Conservation (phyloP, 192 early-diverging fungal genomes). For the Radiomyces spectabilis region DNA sequence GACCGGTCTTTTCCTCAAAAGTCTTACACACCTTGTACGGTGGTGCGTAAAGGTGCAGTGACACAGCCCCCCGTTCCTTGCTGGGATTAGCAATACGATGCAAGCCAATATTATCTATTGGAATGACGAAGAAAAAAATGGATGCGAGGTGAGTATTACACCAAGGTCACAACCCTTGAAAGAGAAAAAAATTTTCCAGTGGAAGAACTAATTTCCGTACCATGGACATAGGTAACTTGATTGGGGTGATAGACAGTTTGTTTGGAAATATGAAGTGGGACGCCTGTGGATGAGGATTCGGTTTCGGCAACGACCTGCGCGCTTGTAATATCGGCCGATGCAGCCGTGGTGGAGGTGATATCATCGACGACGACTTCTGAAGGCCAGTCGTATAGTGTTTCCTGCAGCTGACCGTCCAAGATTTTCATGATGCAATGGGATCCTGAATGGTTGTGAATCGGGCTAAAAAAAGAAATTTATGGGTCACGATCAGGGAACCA, state of each 20-base stretch:
- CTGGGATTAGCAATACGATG: slow-evolving; percentile 78
- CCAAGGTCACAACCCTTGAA: too few species aligned
- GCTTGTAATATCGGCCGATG: slow-evolving; percentile 12
- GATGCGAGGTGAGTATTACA: too few species aligned
- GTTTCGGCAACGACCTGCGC: slow-evolving; percentile 8
- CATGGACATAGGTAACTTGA: slow-evolving; percentile 82
- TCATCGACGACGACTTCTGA: slow-evolving; percentile 23
- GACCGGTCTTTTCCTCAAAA: slow-evolving; percentile 72
- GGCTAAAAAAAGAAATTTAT: slow-evolving; percentile 47
- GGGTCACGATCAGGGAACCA: too few species aligned
- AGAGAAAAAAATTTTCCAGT: too few species aligned
- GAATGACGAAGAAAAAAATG: too few species aligned
- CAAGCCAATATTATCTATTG: slow-evolving; percentile 75
- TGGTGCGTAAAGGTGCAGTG: slow-evolving; percentile 88
- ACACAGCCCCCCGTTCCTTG: slow-evolving; percentile 49
- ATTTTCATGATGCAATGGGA: slow-evolving; percentile 93
- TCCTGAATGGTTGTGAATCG: slow-evolving; percentile 86
- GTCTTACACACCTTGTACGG: slow-evolving; percentile 78
- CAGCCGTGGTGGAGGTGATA: slow-evolving; percentile 27
- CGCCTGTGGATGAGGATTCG: too few species aligned
- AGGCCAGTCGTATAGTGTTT: slow-evolving; percentile 77
- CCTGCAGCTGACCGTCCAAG: slow-evolving; percentile 70
- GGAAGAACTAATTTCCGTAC: too few species aligned
- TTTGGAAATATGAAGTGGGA: slow-evolving; percentile 31
- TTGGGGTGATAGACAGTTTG: slow-evolving; percentile 46